Percentiles rank a stretch among this genome's conserved stretches.
Evolutionary conservation across 1,284 basidiomycete species (phyloP).

Genomic region (Veloboletus limbatus): DNA sequence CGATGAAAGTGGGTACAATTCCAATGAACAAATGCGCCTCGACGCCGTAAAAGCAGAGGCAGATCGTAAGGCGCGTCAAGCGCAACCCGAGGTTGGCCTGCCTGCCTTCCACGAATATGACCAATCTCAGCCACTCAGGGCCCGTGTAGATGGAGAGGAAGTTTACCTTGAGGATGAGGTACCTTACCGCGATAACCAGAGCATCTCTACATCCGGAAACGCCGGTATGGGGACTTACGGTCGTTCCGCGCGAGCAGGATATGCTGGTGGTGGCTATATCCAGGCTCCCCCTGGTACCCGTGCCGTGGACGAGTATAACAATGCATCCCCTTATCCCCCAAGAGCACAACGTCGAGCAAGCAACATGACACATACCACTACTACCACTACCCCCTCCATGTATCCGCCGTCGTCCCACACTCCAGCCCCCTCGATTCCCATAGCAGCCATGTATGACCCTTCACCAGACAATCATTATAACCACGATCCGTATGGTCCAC

Average conservation of each 20-base stretch:
- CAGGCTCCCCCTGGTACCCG: slow-evolving; percentile 61
- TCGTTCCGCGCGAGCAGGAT: slow-evolving; percentile 32
- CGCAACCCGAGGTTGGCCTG: slow-evolving; percentile 61
- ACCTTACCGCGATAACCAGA: slow-evolving; percentile 37
- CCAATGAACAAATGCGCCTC: slow-evolving; percentile 61
- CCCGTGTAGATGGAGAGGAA: slow-evolving; percentile 54
- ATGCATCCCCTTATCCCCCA: slow-evolving; percentile 43
- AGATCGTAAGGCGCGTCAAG: slow-evolving; percentile 70
- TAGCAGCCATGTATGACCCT: slow-evolving; percentile 24
- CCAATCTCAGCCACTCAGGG: slow-evolving; percentile 58
- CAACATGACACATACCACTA: slow-evolving; percentile 39
- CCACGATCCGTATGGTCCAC: slow-evolving; percentile 35
- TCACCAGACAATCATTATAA: slow-evolving; percentile 26
- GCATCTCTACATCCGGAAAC: slow-evolving; percentile 20
- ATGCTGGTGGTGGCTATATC: slow-evolving; percentile 58
- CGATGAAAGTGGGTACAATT: slow-evolving; percentile 37
- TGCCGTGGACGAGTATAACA: slow-evolving; percentile 73
- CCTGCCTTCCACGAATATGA: slow-evolving; percentile 72
- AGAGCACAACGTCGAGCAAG: slow-evolving; percentile 44
- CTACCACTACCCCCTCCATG: slow-evolving; percentile 43
- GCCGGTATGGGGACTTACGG: slow-evolving; percentile 31
- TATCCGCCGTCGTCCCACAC: slow-evolving; percentile 34
- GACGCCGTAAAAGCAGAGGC: slow-evolving; percentile 81
- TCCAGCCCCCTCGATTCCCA: slow-evolving; percentile 18
- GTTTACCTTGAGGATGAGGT: slow-evolving; percentile 45